These are phyloP conservation scores for Diaporthe sp. DNA, from an alignment of 2,329 filamentous ascomycete genomes.

Conservation along the genomic window DNA sequence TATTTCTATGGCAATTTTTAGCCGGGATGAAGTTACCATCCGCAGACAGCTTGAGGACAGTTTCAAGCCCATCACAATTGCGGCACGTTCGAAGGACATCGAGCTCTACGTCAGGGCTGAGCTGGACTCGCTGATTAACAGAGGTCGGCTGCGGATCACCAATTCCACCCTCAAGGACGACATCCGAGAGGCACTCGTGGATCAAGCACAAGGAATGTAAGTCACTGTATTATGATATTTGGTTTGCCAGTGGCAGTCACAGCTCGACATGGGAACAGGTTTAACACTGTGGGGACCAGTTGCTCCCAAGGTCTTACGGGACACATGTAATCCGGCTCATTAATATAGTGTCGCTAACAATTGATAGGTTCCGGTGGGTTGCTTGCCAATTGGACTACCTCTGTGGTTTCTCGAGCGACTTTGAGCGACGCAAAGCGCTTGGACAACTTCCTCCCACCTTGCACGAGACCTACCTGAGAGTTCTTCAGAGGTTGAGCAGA, in stretches of 20 bases:
- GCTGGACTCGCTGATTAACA: neutral
- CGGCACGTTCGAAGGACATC: neutral
- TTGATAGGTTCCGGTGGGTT: constrained; percentile 15
- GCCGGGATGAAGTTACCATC: neutral
- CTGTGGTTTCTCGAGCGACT: constrained; percentile 2
- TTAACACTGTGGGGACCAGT: too few relatives aligned
- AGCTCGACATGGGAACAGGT: too few relatives aligned
- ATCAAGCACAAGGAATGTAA: neutral
- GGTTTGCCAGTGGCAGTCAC: too few relatives aligned
- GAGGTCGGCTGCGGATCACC: neutral
- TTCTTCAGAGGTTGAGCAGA: neutral
- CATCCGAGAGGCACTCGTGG: neutral
- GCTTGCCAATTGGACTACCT: constrained; percentile 22
- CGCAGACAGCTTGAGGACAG: neutral
- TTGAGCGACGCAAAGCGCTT: neutral
- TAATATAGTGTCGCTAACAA: neutral
- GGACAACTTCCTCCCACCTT: neutral
- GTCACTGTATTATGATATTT: too few relatives aligned
- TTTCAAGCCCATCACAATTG: neutral
- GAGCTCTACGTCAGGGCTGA: constrained; percentile 3
- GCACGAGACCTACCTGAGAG: neutral
- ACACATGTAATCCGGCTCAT: too few relatives aligned
- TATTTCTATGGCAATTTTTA: neutral
- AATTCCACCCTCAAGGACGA: neutral
- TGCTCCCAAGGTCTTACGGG: too few relatives aligned